Evolutionary conservation across 345 rosid genomes (phyloP).

Genomic region (Excoecaria cochinchinensis): DNA sequence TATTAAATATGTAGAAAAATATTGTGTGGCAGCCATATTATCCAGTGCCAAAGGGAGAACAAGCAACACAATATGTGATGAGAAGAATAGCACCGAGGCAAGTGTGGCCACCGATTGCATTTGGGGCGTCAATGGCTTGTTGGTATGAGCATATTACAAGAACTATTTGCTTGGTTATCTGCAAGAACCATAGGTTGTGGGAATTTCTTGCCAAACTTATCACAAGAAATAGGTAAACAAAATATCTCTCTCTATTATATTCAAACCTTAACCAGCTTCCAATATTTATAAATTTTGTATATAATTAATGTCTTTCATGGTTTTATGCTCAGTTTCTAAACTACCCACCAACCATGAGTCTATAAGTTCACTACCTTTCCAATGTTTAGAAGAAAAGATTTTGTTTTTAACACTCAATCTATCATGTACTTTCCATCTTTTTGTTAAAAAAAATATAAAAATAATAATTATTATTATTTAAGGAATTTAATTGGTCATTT

Average conservation of each 20-base stretch:
- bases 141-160: conserved; percentile 96
- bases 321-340: conserved; percentile 14
- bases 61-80: conserved; percentile 77
- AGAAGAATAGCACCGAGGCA: conserved; percentile 73
- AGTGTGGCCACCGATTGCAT: conserved; percentile 85
- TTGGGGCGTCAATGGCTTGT: conserved; percentile 82
- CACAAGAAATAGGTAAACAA: conserved; percentile 74
- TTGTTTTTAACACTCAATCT: neutral
- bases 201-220: conserved; percentile 75
- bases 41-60: conserved; percentile 73
- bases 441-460: neutral
- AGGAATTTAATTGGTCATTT: neutral
- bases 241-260: too few relatives aligned
- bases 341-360: conserved; percentile 19
- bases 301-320: neutral
- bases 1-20: too few relatives aligned
- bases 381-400: neutral
- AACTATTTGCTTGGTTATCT: conserved; percentile 72
- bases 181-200: conserved; percentile 91
- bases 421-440: neutral
- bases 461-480: neutral
- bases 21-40: conserved; percentile 70
- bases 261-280: neutral
- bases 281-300: neutral
- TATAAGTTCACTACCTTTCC: neutral